Percentiles rank a stretch among this genome's conserved stretches.
Conservation (phyloP, 176 grass and related monocot genomes). For the Eleusine coracana region DNA sequence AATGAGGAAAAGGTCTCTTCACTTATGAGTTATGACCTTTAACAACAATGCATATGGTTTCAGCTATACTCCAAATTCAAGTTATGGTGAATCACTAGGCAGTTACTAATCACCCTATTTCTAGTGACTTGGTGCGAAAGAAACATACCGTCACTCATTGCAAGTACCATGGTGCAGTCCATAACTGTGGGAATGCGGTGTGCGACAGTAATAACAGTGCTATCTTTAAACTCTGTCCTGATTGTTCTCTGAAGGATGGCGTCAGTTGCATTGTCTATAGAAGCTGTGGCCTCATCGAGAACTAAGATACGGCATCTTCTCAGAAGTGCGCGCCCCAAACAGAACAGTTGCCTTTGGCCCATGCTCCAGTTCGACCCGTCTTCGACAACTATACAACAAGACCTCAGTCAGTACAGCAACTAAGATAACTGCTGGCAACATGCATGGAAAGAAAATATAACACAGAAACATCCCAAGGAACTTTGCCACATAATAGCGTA, state of each 20-base stretch:
- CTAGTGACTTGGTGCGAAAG: neutral
- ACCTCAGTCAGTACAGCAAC: too few species aligned
- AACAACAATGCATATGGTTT: constrained; percentile 6
- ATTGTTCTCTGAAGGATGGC: constrained; percentile 85
- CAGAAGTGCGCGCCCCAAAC: constrained; percentile 80
- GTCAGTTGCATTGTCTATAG: constrained; percentile 92
- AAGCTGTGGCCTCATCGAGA: constrained; percentile 84
- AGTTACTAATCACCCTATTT: neutral
- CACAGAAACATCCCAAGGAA: neutral
- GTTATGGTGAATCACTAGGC: neutral
- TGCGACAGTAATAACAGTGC: constrained; percentile 83
- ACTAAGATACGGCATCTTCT: constrained; percentile 66
- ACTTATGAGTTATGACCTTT: neutral
- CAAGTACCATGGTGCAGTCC: too few species aligned
- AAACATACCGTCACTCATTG: too few species aligned
- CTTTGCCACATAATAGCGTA: neutral
- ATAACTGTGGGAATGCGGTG: constrained; percentile 42
- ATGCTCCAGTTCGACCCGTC: too few species aligned
- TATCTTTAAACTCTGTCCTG: constrained; percentile 67
- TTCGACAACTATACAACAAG: too few species aligned
- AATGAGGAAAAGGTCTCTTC: neutral
- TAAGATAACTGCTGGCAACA: neutral
- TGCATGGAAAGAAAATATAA: neutral
- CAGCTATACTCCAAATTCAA: constrained; percentile 9
- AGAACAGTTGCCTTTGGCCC: too few species aligned